Evolutionary conservation across 495 filamentous ascomycete genomes (phyloP).

Genomic region (Neurospora sp.): DNA sequence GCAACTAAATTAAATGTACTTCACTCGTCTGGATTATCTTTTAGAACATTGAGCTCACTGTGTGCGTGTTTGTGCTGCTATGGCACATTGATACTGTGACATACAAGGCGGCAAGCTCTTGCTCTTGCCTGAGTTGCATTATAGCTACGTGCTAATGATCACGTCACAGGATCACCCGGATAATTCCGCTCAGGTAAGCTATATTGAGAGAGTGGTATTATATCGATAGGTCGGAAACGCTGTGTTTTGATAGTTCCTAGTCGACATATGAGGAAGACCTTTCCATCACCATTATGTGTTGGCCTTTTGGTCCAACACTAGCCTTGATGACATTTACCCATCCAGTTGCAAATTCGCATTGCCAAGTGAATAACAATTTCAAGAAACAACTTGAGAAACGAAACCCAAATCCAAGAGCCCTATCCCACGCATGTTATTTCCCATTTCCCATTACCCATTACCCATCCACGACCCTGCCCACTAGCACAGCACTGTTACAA

Average conservation of each 20-base stretch:
- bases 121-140: not conserved
- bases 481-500: not conserved
- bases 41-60: not conserved
- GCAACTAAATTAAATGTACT: constrained; percentile 34
- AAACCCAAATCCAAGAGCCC: not conserved
- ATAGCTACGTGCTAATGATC: not conserved
- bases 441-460: not conserved
- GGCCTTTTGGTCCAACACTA: not conserved
- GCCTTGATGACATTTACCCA: not conserved
- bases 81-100: not conserved
- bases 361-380: not conserved
- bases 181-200: not conserved
- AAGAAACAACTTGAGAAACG: not conserved
- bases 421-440: not conserved
- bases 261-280: not conserved
- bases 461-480: not conserved
- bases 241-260: not conserved
- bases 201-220: not conserved
- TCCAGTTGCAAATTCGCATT: not conserved
- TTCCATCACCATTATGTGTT: not conserved
- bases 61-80: not conserved
- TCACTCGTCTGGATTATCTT: constrained; percentile 1
- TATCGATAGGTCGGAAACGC: not conserved
- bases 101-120: not conserved
- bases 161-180: not conserved